Evolutionary conservation across 2,329 filamentous ascomycete species (phyloP), one percentile per base, ranked within the genome.

Genomic region (Aureobasidium melanogenum): DNA sequence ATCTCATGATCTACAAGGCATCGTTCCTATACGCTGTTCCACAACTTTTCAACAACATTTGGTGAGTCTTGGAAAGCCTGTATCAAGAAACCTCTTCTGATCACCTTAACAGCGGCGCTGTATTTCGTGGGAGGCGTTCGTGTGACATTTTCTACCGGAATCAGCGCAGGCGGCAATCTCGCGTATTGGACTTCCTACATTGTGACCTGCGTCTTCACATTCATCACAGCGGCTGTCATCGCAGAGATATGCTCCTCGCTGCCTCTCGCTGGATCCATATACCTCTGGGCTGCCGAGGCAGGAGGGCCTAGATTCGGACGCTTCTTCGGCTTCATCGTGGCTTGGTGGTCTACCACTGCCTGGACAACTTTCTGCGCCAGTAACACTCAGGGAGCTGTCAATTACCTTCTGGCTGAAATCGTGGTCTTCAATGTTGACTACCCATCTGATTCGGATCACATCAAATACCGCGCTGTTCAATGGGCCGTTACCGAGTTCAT

Each of bases 131-230:
- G 83, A 38, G 83, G 80, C 63, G 80, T 84, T 41, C 77, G 82
- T 46, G 80, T 82, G 3, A 84, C 81, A 0, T 85, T 83, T 67
- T 83, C 80, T 10, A 85, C 82, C 8, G 83, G 83, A 64, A 83
- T 85, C 39, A 81, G 80, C 24, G 82, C 82, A 17, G 83, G 83
- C 52, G 83, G 83, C 39, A 83, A 82, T 63, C 69, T 84, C 47
- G 83, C 83, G 5, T 85, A 85, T 67, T 85, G 82, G 50, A 84
- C 82, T 62, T 84, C 80, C 68, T 85, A 84, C 67, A 64, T 85
- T 7, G 75, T 84, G 3, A 84, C 82, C 2, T 79, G 82, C 66
- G 74, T 84, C 46, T 85, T 85, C 69, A 83, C 81, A 1, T 83
- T 82, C 69, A 84, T 84, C 63, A 84, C 82, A 0, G 82, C 82